Conservation (phyloP, 192 early-diverging fungal species). For the Gorgonomyces haynaldii region DNA sequence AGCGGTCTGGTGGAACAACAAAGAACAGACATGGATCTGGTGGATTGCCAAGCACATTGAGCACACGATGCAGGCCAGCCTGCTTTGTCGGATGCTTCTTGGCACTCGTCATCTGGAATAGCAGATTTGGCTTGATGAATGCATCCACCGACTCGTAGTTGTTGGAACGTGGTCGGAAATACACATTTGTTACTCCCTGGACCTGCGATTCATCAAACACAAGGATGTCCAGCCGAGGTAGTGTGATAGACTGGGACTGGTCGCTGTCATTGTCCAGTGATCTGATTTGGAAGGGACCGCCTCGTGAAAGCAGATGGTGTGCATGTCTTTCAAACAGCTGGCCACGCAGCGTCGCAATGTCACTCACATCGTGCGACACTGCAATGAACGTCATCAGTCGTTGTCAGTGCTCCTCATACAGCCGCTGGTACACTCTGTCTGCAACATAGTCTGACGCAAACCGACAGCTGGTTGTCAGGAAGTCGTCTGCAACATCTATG, state of each 20-base stretch:
- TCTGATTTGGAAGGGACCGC: conserved; percentile 1
- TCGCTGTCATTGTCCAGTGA: not conserved
- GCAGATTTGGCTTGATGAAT: not conserved
- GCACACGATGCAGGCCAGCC: no score
- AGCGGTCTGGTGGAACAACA: no score
- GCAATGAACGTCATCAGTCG: not conserved
- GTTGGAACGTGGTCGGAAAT: not conserved
- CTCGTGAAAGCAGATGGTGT: not conserved
- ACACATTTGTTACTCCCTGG: not conserved
- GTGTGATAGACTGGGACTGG: no score
- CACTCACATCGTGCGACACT: not conserved
- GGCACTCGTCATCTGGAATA: conserved; percentile 4
- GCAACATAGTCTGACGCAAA: conserved; percentile 3
- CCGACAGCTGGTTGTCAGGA: not conserved
- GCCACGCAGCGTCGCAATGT: not conserved
- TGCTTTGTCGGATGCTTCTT: not conserved
- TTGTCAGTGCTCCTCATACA: not conserved
- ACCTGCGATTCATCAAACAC: not conserved
- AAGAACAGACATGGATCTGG: no score
- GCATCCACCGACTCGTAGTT: conserved; percentile 1
- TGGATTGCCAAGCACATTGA: no score
- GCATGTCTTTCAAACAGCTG: conserved; percentile 5
- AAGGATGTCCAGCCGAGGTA: no score
- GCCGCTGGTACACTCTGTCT: not conserved
- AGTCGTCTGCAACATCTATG: not conserved